Conservation (phyloP, 371 early-diverging fungal genomes). For the Rhizopus sp. region DNA sequence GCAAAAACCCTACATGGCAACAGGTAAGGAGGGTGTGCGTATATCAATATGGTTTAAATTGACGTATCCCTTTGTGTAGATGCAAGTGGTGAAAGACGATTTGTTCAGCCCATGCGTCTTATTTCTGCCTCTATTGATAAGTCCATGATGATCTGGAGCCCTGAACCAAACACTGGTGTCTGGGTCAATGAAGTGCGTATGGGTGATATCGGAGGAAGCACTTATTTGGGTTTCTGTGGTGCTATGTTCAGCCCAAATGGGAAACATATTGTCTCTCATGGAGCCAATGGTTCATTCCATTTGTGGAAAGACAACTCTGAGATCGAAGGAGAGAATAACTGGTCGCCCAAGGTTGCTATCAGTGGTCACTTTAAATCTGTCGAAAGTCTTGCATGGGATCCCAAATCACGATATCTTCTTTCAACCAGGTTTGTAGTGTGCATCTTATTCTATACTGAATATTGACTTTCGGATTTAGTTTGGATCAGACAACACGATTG, state of each 20-base stretch:
- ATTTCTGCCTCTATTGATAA: conserved; percentile 93
- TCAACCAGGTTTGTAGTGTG: conserved; percentile 55
- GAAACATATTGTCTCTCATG: conserved; percentile 69
- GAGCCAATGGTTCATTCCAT: conserved; percentile 90
- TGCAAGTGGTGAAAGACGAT: conserved; percentile 19
- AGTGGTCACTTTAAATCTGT: conserved; percentile 83
- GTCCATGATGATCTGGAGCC: conserved; percentile 90
- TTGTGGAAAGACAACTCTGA: conserved; percentile 69
- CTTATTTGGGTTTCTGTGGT: conserved; percentile 80
- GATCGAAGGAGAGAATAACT: conserved; percentile 51
- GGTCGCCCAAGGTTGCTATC: conserved; percentile 71
- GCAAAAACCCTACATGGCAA: conserved; percentile 53
- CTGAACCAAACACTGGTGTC: conserved; percentile 78
- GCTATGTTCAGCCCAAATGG: conserved; percentile 76
- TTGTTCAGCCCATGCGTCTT: conserved; percentile 71
- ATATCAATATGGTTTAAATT: neutral
- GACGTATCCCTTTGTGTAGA: neutral
- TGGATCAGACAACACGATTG: conserved; percentile 90
- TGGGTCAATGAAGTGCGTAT: conserved; percentile 88
- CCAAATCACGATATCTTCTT: conserved; percentile 71
- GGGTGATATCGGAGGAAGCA: conserved; percentile 89
- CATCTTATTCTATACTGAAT: neutral
- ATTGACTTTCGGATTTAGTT: conserved; percentile 38
- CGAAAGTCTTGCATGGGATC: conserved; percentile 84
- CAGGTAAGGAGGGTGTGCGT: conserved; percentile 13